Base-by-base conservation (phyloP, 306 rosid genomes). In the Vigna hirtella region DNA sequence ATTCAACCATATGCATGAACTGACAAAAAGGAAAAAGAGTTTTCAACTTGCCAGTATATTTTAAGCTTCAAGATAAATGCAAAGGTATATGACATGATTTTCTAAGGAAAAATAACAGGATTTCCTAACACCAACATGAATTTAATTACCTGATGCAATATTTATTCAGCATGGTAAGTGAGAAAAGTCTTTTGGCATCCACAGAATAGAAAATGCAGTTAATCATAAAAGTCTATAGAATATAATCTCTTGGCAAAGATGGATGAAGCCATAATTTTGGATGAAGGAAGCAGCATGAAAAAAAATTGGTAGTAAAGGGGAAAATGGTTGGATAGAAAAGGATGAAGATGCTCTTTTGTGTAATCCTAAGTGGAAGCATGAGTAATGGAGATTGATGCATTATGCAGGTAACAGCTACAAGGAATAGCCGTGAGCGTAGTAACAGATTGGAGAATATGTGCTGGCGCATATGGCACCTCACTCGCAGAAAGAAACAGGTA, bases 401-500 rank as follows among this genome's bases (percentile, higher is more conserved):
- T 11, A 42, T 65, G 58, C 47, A 70, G 94, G 91, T 88, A 24
- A 87, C 79, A 82, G 91, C 97, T 8, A 89, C 87, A 28, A 86
- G 97, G 77, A 91, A 84, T 77, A 76, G 66, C 53, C 89, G 90
- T 36, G 94, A 87, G 9, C 85, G 90, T 49, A 85, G 86, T 81
- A 86, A 84, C 38, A 85, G 95, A 83, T 83, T 92, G 72, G 97
- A 87, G 90, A 92, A 92, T 81, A 87, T 86, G 90, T 92, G 97
- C 85, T 92, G 97, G 95, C 91, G 93, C 56, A 88, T 92, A 81
- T 92, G 97, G 97, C 91, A 92, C 76, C 90, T 92, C 17, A 80
- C 97, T 17, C 95, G 97, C 79, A 88, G 78, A 79, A 92, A 81
- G 93, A 90, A 92, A 82, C 91, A 87, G 90, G 91, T 36, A 6